phyloP scores from a whole-genome alignment of 225 moss, liverwort and hornwort genomes.

The Ulota crispa region DNA sequence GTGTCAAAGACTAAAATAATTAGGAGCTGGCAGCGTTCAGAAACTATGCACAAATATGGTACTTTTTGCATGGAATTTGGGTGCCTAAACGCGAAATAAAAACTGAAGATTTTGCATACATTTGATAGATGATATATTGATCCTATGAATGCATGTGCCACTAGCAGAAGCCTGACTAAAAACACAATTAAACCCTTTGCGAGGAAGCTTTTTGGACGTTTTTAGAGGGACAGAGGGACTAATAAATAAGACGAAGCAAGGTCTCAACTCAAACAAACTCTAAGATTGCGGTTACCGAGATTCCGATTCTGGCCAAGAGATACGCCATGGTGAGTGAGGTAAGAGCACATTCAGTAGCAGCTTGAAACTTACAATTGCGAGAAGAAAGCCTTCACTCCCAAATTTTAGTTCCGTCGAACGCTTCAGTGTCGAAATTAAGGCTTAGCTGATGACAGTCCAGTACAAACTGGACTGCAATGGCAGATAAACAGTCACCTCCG shows the following conservation, averaged over 20 bases:
- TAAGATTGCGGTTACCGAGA: not conserved
- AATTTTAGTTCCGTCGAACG: constrained; percentile 1
- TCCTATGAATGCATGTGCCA: too few relatives aligned
- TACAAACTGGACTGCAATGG: not conserved
- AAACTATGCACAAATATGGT: too few relatives aligned
- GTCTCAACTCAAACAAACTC: not conserved
- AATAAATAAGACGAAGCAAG: not conserved
- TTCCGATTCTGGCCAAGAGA: not conserved
- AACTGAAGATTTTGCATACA: too few relatives aligned
- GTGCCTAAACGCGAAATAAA: too few relatives aligned
- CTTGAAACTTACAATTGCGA: constrained; percentile 30
- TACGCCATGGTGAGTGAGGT: not conserved
- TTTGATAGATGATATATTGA: too few relatives aligned
- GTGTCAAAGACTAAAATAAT: too few relatives aligned
- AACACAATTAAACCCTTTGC: too few relatives aligned
- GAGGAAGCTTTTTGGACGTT: too few relatives aligned
- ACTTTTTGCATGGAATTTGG: too few relatives aligned
- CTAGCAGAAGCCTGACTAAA: too few relatives aligned
- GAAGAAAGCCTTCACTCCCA: constrained; percentile 1
- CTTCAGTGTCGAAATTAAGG: not conserved
- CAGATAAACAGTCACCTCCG: not conserved
- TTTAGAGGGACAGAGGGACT: too few relatives aligned
- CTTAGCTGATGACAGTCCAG: constrained; percentile 10
- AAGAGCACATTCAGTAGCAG: not conserved
- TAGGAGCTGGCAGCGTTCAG: too few relatives aligned